Base-by-base conservation (phyloP, 140 eudicot genomes). In the Anethum foeniculum region DNA sequence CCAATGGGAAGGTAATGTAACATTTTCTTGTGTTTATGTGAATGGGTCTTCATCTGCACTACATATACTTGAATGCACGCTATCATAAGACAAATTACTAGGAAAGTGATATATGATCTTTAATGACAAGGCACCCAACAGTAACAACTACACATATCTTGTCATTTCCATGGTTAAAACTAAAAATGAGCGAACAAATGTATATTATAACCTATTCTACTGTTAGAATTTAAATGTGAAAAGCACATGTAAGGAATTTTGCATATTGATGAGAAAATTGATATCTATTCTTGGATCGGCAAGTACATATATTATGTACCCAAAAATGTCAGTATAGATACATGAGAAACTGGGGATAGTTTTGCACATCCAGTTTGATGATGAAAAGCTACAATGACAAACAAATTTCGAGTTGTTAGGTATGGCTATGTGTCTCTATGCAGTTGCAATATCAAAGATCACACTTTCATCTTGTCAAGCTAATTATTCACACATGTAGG, bases 1-100 rank as follows among this genome's bases (percentile, higher is more conserved):
- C 97, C 76, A 88, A 90, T 79, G 99, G 97, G 88, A 95, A 95
- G 97, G 99, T 95, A 90, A 78, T 68, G 3, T 41, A 75, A 80
- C 58, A 77, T 78, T 76, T 81, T 39, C 39, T 7, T 27, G 9
- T 49, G 54, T 75, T 39, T 79, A 18, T 67, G 25, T 30, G 65
- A 39, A 30, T n/a, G 14, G 28, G 58, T n/a, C 78, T 74, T 28
- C 30, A 74, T 44, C 38, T 46, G 36, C 60, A 75, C 32, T 16
- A 30, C 46, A n/a, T 43, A 75, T 41, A 27, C 46, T 62, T 62
- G 71, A 62, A 62, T 62, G 30, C 36, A 7, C 7, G 1, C 32
- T 25, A 62, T 62, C 71, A 62, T 5, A 68, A 68, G 1, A 21
- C 23, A 75, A 25, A 41, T 47, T 30, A 15, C 21, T 15, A 18